Evolutionary conservation across 2,329 filamentous ascomycete species (phyloP).

Genomic region (Rhynchosporium agropyri): DNA sequence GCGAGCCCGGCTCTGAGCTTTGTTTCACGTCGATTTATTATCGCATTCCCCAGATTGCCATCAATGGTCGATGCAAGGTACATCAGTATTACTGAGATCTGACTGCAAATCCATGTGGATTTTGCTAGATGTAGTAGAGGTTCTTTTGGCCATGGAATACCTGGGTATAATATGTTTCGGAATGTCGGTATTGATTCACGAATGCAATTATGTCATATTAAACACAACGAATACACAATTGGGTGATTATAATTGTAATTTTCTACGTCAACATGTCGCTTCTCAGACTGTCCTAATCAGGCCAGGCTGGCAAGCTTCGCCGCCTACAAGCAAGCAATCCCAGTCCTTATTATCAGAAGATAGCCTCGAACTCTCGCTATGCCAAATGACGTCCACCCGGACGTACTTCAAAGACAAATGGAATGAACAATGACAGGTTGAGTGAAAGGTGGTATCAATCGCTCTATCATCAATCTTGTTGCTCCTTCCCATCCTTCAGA

Average conservation of each 20-base stretch:
- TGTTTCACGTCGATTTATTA: too few relatives aligned
- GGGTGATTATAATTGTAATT: background rate
- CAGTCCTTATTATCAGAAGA: conserved; percentile 1
- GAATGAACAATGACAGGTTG: conserved; percentile 14
- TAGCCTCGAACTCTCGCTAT: conserved; percentile 30
- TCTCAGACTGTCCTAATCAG: conserved; percentile 2
- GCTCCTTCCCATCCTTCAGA: conserved; percentile 17
- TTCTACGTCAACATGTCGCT: conserved; percentile 3
- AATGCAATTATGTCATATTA: too few relatives aligned
- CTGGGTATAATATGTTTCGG: too few relatives aligned
- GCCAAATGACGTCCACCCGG: conserved; percentile 31
- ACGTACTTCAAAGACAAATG: conserved; percentile 29
- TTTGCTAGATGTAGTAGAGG: too few relatives aligned
- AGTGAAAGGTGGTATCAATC: conserved; percentile 39
- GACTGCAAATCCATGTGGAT: too few relatives aligned
- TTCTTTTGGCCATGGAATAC: too few relatives aligned
- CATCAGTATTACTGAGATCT: too few relatives aligned
- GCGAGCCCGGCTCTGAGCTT: too few relatives aligned
- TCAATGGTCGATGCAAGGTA: too few relatives aligned
- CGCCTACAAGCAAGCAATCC: conserved; percentile 14
- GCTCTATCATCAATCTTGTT: conserved; percentile 33
- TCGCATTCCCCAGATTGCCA: too few relatives aligned
- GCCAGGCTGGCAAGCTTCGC: conserved; percentile 3
- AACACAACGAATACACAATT: too few relatives aligned
- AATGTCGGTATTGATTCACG: too few relatives aligned